These are phyloP conservation scores for Flaveria floridana DNA, from an alignment of 140 eudicot genomes.

Conservation along the genomic window DNA sequence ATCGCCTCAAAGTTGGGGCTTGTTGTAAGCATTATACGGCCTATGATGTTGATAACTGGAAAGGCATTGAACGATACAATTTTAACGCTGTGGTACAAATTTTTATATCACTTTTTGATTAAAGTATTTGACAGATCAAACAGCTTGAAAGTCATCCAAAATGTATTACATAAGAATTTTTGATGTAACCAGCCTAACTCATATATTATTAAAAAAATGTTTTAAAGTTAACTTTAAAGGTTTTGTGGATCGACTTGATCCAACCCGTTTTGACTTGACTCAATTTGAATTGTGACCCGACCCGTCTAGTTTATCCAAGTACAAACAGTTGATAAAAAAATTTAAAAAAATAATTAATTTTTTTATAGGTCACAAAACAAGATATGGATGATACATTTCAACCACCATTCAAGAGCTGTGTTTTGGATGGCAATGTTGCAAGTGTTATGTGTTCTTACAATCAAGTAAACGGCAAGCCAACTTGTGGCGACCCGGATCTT, in stretches of 20 bases:
- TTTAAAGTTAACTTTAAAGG: not conserved
- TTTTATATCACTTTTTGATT: not conserved
- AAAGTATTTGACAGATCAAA: not conserved
- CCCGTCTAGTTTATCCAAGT: not conserved
- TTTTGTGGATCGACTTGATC: not conserved
- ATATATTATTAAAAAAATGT: not conserved
- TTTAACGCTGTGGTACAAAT: constrained; percentile 70
- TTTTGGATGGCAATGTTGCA: constrained; percentile 82
- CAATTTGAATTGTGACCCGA: not conserved
- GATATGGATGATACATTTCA: constrained; percentile 88
- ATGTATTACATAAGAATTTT: not conserved
- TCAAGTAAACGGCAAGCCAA: constrained; percentile 84
- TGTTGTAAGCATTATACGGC: constrained; percentile 95
- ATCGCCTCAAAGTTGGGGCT: constrained; percentile 76
- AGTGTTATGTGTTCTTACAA: constrained; percentile 98
- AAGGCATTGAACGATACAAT: constrained; percentile 65
- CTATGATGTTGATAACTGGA: constrained; percentile 89
- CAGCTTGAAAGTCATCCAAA: not conserved
- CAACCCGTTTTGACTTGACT: not conserved
- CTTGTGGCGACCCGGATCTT: constrained; percentile 81
- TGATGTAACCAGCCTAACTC: not conserved
- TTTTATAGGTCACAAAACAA: constrained; percentile 70
- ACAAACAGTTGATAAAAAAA: not conserved
- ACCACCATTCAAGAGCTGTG: constrained; percentile 92
- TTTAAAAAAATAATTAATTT: not conserved